Percentiles rank a stretch among this genome's conserved stretches.
Conservation (phyloP, 192 early-diverging fungal genomes). For the Rhizophagus sp. region DNA sequence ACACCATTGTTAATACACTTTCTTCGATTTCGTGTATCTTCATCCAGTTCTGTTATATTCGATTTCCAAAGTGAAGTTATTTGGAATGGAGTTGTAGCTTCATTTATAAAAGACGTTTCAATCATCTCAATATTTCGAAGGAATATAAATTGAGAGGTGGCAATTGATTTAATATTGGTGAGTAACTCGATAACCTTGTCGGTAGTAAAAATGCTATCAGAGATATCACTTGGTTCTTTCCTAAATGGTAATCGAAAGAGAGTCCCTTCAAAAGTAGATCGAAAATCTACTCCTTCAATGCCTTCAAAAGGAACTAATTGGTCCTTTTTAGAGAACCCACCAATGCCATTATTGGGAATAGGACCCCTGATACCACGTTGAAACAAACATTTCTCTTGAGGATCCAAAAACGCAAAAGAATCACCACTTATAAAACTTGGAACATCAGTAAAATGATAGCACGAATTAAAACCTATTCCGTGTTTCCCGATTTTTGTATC, state of each 20-base stretch:
- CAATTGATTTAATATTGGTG: not conserved
- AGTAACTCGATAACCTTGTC: not conserved
- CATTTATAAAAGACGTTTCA: not conserved
- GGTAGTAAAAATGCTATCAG: not conserved
- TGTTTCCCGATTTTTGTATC: slow-evolving; percentile 7
- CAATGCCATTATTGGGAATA: slow-evolving; percentile 10
- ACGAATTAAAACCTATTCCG: slow-evolving; percentile 30
- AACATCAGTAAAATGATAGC: slow-evolving; percentile 32
- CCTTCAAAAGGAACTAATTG: slow-evolving; percentile 30
- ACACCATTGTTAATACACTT: not conserved
- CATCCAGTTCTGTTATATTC: not conserved
- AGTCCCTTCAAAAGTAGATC: slow-evolving; percentile 12
- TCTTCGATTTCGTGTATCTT: not conserved
- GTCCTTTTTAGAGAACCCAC: not conserved
- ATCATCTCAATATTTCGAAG: slow-evolving; percentile 15
- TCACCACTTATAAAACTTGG: slow-evolving; percentile 33
- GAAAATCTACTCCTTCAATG: slow-evolving; percentile 23
- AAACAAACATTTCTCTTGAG: slow-evolving; percentile 18
- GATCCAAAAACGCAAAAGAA: slow-evolving; percentile 34
- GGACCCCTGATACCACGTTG: not conserved
- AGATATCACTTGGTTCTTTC: slow-evolving; percentile 9
- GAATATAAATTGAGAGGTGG: slow-evolving; percentile 9
- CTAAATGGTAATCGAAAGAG: slow-evolving; percentile 36
- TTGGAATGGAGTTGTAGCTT: no score
- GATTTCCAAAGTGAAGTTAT: not conserved